Base-by-base conservation (phyloP, 352 stramenopile genomes). In the Globisporangium mamillatum region DNA sequence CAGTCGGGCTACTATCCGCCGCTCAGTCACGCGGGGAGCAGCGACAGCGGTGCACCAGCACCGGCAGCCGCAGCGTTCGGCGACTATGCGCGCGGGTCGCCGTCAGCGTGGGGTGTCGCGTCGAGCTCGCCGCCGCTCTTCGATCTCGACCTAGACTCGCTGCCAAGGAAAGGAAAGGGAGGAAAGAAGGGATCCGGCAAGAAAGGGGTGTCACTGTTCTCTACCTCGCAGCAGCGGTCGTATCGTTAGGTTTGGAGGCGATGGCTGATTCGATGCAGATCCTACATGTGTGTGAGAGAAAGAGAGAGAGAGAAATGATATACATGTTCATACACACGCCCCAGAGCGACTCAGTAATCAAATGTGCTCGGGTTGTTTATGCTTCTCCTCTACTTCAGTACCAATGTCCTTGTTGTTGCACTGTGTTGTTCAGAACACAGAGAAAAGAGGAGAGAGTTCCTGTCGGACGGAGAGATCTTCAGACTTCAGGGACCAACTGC, bases 1-100 rank as follows among this genome's bases (percentile, higher is more conserved):
- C 82, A 93, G 27, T 92, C 79, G 18, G 86, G 86, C 18, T 93
- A 91, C 70, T 93, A 89, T 60, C 86, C 86, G 12, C 75, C 75
- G 8, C 69, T 94, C 1, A 80, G 80, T 32, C 65, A 59, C 25
- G 24, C 34, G 20, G 34, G 12, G 10, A 68, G 41, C 25, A 25
- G 41, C 38, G 63, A 76, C 7, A 41, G 50, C 6, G 73, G 16
- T 50, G 41, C 16, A 56, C 14, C 20, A 44, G 27, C 34, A 7
- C 38, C 38, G 67, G 53, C 25, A 48, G 41, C 46, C 10, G 24
- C 34, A 32, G n/a, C 67, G 12, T 61, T 60, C 41, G 53, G 32
- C 5, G 56, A 65, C 22, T 68, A 36, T 77, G 76, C 64, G 65
- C 63, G 70, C 16, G 41, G 14, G 3, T 80, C 78, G 4, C 78